Evolutionary conservation across 2,329 filamentous ascomycete genomes (phyloP).

Genomic region (Ambrosiella beaveri): DNA sequence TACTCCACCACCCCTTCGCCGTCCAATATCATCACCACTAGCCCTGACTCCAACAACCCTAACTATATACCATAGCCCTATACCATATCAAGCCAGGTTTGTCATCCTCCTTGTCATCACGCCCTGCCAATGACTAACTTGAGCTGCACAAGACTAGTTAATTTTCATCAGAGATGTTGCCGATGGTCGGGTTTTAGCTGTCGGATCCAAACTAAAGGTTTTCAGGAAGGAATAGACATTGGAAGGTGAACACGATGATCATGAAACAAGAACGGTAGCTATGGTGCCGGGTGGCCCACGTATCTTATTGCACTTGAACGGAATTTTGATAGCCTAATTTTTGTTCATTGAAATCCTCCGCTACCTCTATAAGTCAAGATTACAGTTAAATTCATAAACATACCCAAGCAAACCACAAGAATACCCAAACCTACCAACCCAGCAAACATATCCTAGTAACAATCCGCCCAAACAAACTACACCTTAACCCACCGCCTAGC

Average conservation of each 20-base stretch:
- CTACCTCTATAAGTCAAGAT: background rate
- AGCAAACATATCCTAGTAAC: background rate
- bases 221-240: too few species aligned
- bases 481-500: constrained; percentile 15
- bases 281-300: background rate
- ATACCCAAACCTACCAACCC: background rate
- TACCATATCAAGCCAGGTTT: too few species aligned
- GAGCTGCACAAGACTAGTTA: too few species aligned
- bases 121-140: too few species aligned
- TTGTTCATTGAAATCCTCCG: background rate
- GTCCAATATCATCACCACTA: too few species aligned
- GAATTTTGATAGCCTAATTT: background rate
- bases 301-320: background rate
- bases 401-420: constrained; percentile 5
- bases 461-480: background rate
- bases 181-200: too few species aligned
- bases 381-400: background rate
- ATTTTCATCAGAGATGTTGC: too few species aligned
- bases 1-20: too few species aligned
- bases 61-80: too few species aligned
- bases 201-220: too few species aligned
- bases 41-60: too few species aligned
- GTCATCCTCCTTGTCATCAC: too few species aligned
- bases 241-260: background rate
- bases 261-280: background rate